Evolutionary conservation across 345 rosid genomes (phyloP).

Genomic region (Pugionium cornutum): DNA sequence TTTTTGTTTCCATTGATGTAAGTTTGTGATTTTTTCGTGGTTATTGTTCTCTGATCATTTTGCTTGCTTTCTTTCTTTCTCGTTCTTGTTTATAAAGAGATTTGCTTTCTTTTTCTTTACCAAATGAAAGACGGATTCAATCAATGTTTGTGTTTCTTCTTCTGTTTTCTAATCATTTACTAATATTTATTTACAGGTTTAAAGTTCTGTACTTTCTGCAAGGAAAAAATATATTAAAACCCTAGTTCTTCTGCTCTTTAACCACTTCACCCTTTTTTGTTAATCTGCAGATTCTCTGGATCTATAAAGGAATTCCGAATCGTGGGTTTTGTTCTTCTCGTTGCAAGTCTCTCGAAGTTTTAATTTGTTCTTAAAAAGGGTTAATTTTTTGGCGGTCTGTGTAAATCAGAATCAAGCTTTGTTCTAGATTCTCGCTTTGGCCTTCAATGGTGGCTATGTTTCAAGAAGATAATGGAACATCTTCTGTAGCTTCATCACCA

Average conservation of each 20-base stretch:
- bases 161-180: constrained; percentile 21
- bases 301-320: constrained; percentile 10
- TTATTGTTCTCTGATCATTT: constrained; percentile 18
- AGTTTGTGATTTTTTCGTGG: constrained; percentile 34
- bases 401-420: constrained; percentile 13
- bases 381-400: neutral
- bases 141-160: constrained; percentile 12
- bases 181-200: neutral
- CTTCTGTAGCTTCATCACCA: constrained; percentile 84
- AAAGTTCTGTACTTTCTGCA: constrained; percentile 22
- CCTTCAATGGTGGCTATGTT: constrained; percentile 48
- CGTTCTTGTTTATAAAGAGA: constrained; percentile 7
- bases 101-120: neutral
- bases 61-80: constrained; percentile 7
- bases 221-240: neutral
- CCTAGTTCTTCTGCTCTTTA: constrained; percentile 27
- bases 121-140: neutral
- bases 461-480: constrained; percentile 83
- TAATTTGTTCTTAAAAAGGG: neutral
- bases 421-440: constrained; percentile 17
- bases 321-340: constrained; percentile 11
- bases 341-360: constrained; percentile 15
- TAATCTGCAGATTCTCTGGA: constrained; percentile 36
- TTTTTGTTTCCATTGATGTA: constrained; percentile 29
- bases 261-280: constrained; percentile 2